Percentiles rank a stretch among this genome's conserved stretches.
These are phyloP conservation scores for Hypholoma sublateritium DNA, from an alignment of 768 basidiomycete genomes.

Conservation along the genomic window DNA sequence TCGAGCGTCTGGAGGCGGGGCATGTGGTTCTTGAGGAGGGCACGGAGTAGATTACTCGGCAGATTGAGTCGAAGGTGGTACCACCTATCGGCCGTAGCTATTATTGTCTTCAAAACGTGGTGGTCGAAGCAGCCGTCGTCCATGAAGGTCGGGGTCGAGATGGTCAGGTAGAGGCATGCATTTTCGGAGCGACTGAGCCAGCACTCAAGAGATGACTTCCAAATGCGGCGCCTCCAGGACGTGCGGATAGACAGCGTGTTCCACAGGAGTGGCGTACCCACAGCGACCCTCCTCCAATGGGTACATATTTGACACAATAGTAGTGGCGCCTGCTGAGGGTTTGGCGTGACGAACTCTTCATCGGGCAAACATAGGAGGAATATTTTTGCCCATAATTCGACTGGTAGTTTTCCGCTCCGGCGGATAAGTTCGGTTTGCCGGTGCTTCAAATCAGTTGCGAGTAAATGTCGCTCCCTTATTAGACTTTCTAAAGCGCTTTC, in stretches of 20 bases:
- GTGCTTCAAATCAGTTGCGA: not conserved
- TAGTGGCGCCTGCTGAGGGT: constrained; percentile 16
- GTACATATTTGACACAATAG: constrained; percentile 22
- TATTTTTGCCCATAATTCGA: constrained; percentile 25
- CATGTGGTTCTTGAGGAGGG: constrained; percentile 16
- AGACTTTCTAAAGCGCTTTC: not conserved
- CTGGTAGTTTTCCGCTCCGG: constrained; percentile 9
- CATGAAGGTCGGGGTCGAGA: constrained; percentile 16
- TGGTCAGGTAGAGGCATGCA: constrained; percentile 16
- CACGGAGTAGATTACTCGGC: constrained; percentile 14
- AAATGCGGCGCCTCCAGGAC: constrained; percentile 13
- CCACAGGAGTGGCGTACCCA: constrained; percentile 23
- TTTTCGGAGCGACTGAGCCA: constrained; percentile 22
- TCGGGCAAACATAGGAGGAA: constrained; percentile 20
- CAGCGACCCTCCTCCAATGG: constrained; percentile 21
- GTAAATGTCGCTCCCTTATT: not conserved
- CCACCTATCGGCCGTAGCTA: constrained; percentile 20
- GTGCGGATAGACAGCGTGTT: constrained; percentile 17
- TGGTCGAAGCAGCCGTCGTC: constrained; percentile 12
- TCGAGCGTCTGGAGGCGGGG: constrained; percentile 20
- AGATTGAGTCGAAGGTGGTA: constrained; percentile 19
- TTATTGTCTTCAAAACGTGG: constrained; percentile 11
- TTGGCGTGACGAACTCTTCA: constrained; percentile 19
- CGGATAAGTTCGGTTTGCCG: not conserved
- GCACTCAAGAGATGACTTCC: constrained; percentile 15